Evolutionary conservation across 805 yeast genomes (phyloP).

Genomic region (Candida krabiensis): DNA sequence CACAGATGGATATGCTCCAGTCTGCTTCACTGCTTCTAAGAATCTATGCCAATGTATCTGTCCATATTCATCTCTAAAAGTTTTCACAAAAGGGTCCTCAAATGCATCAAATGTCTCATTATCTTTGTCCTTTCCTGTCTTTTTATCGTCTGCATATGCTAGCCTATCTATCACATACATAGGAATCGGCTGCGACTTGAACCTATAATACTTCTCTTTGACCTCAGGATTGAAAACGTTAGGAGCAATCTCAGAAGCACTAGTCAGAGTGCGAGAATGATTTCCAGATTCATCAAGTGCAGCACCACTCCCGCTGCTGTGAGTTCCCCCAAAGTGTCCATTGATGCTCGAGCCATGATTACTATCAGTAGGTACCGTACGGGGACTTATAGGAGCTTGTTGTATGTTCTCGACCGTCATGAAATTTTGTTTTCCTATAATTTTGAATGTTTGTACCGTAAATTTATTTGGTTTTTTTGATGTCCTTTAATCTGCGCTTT

Average conservation of each 20-base stretch:
- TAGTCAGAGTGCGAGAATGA: slow-evolving; percentile 11
- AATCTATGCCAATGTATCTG: slow-evolving; percentile 23
- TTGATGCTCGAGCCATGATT: too few relatives aligned
- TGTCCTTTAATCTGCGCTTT: too few relatives aligned
- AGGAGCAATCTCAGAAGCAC: slow-evolving; percentile 11
- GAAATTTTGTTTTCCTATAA: not conserved
- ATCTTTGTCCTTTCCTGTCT: not conserved
- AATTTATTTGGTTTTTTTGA: too few relatives aligned
- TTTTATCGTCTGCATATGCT: slow-evolving; percentile 26
- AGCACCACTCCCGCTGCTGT: not conserved
- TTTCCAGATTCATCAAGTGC: slow-evolving; percentile 7
- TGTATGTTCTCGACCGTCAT: too few relatives aligned
- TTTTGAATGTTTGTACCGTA: too few relatives aligned
- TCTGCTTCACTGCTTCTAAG: slow-evolving; percentile 26
- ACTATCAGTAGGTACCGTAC: too few relatives aligned
- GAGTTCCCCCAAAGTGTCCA: not conserved
- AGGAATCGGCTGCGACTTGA: slow-evolving; percentile 44
- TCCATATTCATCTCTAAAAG: slow-evolving; percentile 15
- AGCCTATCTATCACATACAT: slow-evolving; percentile 64
- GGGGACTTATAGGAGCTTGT: too few relatives aligned
- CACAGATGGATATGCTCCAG: slow-evolving; percentile 26
- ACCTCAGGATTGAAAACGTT: slow-evolving; percentile 14
- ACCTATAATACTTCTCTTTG: slow-evolving; percentile 21
- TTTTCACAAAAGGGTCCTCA: slow-evolving; percentile 23
- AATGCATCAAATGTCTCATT: slow-evolving; percentile 3